phyloP scores from a whole-genome alignment of 1,284 basidiomycete species.

The Cutaneotrichosporon cutaneum region DNA sequence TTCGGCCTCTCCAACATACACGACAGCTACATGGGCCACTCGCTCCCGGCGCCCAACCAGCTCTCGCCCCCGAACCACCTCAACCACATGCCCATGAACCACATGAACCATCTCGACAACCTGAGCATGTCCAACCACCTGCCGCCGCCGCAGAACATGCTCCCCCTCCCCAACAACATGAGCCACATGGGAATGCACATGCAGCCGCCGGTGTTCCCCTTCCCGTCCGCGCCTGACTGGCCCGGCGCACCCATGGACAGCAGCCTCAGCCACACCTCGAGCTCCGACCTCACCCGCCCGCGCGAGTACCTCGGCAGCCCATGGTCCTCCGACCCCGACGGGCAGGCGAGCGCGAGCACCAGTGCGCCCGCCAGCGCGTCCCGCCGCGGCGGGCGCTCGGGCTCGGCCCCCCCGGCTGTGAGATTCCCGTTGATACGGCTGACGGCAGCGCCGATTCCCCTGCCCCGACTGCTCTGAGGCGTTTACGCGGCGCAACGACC shows the following conservation, averaged over 20 bases:
- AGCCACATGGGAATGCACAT: conserved; percentile 1
- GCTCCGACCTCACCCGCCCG: not conserved
- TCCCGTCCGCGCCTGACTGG: conserved; percentile 1
- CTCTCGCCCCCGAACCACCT: not conserved
- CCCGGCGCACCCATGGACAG: not conserved
- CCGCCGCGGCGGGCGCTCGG: conserved; percentile 3
- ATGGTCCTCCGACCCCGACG: not conserved
- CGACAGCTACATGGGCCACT: not conserved
- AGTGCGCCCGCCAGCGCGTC: not conserved
- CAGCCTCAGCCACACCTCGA: not conserved
- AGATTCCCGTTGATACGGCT: conserved; percentile 6
- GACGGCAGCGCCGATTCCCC: conserved; percentile 17
- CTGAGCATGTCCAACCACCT: not conserved
- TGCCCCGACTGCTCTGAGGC: conserved; percentile 27
- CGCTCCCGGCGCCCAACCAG: not conserved
- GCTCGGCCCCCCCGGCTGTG: conserved; percentile 10
- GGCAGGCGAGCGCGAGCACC: not conserved
- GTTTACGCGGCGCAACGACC: conserved; percentile 27
- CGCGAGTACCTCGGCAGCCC: conserved; percentile 5
- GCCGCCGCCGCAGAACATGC: not conserved
- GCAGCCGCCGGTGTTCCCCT: not conserved
- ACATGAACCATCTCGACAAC: conserved; percentile 4
- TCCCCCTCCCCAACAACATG: not conserved
- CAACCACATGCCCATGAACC: conserved; percentile 2
- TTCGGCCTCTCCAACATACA: conserved; percentile 6